A percentile compares a stretch with the other conserved stretches of the same genome.
Conservation (phyloP, 2,329 filamentous ascomycete species). For the Mariannaea sp. region DNA sequence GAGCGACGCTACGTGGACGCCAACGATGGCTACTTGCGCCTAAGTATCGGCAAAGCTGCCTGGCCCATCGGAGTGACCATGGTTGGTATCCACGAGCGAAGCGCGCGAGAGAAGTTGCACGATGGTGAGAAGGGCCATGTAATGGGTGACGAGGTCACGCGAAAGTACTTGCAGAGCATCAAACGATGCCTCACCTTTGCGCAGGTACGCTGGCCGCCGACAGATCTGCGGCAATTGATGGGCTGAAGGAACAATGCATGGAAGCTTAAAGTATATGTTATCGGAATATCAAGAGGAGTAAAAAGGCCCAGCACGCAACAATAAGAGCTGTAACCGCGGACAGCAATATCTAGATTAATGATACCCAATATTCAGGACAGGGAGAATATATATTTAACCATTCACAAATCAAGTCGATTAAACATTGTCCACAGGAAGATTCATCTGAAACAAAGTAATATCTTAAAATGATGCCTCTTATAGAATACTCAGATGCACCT, state of each 20-base stretch:
- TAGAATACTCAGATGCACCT: conserved; percentile 16
- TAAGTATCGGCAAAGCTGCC: conserved; percentile 95
- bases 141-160: conserved; percentile 93
- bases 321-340: background rate
- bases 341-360: background rate
- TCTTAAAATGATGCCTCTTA: too few species aligned
- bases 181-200: conserved; percentile 96
- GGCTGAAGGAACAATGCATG: conserved; percentile 51
- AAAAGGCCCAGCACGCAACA: background rate
- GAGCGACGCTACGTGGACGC: conserved; percentile 92
- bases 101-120: conserved; percentile 92
- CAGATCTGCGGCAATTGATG: conserved; percentile 93
- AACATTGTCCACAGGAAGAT: too few species aligned
- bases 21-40: conserved; percentile 89
- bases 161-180: conserved; percentile 97
- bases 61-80: conserved; percentile 99
- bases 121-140: conserved; percentile 89
- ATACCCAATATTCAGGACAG: too few species aligned
- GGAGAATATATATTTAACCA: too few species aligned
- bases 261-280: background rate
- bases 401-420: too few species aligned
- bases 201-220: conserved; percentile 93
- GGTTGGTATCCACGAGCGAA: conserved; percentile 99
- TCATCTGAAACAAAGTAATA: too few species aligned
- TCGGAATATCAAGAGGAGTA: conserved; percentile 1